A percentile compares a stretch with the other conserved stretches of the same genome.
phyloP scores from a whole-genome alignment of 495 filamentous ascomycete species.

The Aspergillus campestris region DNA sequence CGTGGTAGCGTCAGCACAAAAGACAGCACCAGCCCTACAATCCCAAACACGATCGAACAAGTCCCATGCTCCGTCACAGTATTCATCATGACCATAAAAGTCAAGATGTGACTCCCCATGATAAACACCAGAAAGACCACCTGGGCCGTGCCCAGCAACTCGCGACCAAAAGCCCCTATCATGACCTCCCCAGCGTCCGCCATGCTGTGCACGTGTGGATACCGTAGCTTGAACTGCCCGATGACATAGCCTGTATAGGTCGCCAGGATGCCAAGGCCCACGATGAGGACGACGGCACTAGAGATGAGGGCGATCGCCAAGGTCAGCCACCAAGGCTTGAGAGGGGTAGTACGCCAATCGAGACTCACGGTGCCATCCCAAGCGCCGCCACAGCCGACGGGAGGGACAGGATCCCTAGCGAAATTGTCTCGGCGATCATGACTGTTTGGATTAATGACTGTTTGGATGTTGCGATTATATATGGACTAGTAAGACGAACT shows the following conservation, averaged over 20 bases:
- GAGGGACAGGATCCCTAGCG: conserved; percentile 53
- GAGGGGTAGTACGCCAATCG: not conserved
- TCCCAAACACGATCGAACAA: conserved; percentile 56
- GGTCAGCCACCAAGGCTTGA: conserved; percentile 3
- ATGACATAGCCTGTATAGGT: conserved; percentile 31
- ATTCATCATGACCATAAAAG: conserved; percentile 55
- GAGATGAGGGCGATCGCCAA: not conserved
- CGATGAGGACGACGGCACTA: conserved; percentile 39
- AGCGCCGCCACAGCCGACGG: conserved; percentile 49
- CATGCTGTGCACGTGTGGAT: conserved; percentile 49
- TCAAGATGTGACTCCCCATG: conserved; percentile 61
- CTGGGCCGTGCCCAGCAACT: conserved; percentile 51
- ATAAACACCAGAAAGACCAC: conserved; percentile 60
- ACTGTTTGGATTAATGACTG: conserved; percentile 13
- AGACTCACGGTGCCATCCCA: conserved; percentile 40
- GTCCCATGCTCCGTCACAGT: conserved; percentile 48
- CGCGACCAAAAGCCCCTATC: conserved; percentile 49
- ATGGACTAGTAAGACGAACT: conserved; percentile 4
- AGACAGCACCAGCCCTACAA: conserved; percentile 51
- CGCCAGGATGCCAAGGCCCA: conserved; percentile 51
- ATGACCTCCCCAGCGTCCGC: conserved; percentile 59
- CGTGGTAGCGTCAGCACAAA: conserved; percentile 53
- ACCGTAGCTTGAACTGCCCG: conserved; percentile 18
- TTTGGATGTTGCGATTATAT: not conserved
- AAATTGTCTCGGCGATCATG: conserved; percentile 58